phyloP scores from a whole-genome alignment of 495 filamentous ascomycete genomes.

The Daldinia decipiens region DNA sequence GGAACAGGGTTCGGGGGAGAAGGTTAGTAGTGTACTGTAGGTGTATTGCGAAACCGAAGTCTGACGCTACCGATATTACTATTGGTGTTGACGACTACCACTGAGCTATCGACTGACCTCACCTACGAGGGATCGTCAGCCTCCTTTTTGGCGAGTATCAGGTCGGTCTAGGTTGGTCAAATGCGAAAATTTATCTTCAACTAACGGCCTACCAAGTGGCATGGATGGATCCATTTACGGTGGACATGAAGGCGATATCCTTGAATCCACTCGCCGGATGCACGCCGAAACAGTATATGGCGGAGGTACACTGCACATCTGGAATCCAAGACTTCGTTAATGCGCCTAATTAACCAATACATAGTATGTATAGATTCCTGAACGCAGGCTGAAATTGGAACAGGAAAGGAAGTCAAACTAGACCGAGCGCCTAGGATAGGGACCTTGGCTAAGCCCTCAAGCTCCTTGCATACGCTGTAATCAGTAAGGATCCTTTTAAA shows the following conservation, averaged over 20 bases:
- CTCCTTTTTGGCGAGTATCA: conserved; percentile 15
- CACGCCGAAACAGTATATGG: conserved; percentile 27
- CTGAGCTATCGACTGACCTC: conserved; percentile 24
- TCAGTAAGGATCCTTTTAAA: conserved; percentile 27
- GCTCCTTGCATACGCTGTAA: conserved; percentile 17
- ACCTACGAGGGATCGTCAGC: conserved; percentile 26
- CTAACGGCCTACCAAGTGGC: conserved; percentile 17
- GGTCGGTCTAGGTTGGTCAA: conserved; percentile 5
- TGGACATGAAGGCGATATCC: conserved; percentile 23
- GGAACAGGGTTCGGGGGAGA: background rate
- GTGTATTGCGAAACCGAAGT: background rate
- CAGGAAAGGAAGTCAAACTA: conserved; percentile 26
- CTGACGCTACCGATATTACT: conserved; percentile 1
- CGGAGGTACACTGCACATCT: conserved; percentile 25
- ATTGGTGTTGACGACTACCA: background rate
- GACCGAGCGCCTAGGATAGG: conserved; percentile 38
- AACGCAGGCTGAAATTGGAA: conserved; percentile 34
- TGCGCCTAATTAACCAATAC: conserved; percentile 41
- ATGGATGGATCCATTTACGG: conserved; percentile 31
- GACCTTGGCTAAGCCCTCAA: conserved; percentile 36
- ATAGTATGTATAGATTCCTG: conserved; percentile 27
- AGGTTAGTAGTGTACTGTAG: conserved; percentile 1
- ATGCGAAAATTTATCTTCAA: conserved; percentile 12
- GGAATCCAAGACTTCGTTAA: conserved; percentile 26
- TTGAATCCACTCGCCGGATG: conserved; percentile 32